Evolutionary conservation across 75 land plant species (phyloP).

Genomic region (Isoetes taiwanensis): DNA sequence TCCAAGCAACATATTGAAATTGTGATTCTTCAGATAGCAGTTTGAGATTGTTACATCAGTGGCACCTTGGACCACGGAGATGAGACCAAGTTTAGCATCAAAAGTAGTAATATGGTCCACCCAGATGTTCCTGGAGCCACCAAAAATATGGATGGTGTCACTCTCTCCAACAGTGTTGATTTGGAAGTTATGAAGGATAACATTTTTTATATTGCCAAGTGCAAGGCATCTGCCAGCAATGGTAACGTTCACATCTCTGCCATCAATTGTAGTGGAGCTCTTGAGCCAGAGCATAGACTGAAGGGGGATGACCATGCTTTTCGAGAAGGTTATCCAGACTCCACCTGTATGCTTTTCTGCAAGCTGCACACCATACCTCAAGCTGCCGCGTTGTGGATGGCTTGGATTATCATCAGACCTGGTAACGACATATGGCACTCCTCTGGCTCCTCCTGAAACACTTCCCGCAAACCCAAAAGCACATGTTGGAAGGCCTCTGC

Average conservation of each 20-base stretch:
- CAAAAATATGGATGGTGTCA: constrained; percentile 32
- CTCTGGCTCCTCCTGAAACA: constrained; percentile 1
- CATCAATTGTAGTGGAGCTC: neutral
- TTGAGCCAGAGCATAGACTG: neutral
- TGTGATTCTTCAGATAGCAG: constrained; percentile 10
- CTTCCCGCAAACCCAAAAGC: constrained; percentile 20
- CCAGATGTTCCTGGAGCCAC: constrained; percentile 13
- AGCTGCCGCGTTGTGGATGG: neutral
- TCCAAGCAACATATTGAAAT: constrained; percentile 33
- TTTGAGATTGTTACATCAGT: constrained; percentile 34
- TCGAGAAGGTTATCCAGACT: constrained; percentile 1
- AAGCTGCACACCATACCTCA: neutral
- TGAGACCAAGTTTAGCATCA: constrained; percentile 26
- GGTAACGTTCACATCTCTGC: neutral
- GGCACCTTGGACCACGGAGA: constrained; percentile 28
- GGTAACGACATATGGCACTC: neutral
- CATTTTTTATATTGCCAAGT: constrained; percentile 13
- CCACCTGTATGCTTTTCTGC: neutral
- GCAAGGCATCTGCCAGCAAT: constrained; percentile 10
- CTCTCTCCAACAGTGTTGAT: constrained; percentile 12
- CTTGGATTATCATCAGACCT: neutral
- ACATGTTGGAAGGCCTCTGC: constrained; percentile 11
- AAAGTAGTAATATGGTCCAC: constrained; percentile 22
- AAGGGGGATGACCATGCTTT: neutral
- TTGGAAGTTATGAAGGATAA: constrained; percentile 34